Evolutionary conservation across 768 basidiomycete genomes (phyloP).

Genomic region (Trametes gibbosa): DNA sequence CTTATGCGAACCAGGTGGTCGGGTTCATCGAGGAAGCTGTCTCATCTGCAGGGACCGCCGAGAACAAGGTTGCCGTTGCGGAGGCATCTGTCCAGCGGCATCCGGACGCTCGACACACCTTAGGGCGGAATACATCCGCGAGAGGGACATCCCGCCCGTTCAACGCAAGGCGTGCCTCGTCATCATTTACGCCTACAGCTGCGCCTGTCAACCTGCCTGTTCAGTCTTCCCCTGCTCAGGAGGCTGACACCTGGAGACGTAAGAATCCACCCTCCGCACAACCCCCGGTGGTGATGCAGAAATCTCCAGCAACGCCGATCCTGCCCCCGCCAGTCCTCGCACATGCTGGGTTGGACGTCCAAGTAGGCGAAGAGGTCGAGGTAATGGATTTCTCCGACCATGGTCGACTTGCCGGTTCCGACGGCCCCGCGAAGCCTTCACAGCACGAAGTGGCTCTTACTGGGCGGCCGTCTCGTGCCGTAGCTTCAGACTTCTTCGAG

Average conservation of each 20-base stretch:
- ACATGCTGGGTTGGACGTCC: slow-evolving; percentile 39
- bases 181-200: slow-evolving; percentile 12
- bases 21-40: slow-evolving; percentile 49
- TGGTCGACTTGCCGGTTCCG: slow-evolving; percentile 60
- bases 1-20: slow-evolving; percentile 36
- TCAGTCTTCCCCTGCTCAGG: slow-evolving; percentile 33
- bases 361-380: slow-evolving; percentile 62
- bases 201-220: background rate
- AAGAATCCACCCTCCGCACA: slow-evolving; percentile 41
- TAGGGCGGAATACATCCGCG: slow-evolving; percentile 35
- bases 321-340: slow-evolving; percentile 30
- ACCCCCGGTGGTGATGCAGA: slow-evolving; percentile 32
- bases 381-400: slow-evolving; percentile 81
- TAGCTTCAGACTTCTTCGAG: slow-evolving; percentile 76
- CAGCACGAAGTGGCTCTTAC: slow-evolving; percentile 23
- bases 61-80: background rate
- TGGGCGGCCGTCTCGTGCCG: slow-evolving; percentile 42
- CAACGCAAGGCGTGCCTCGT: slow-evolving; percentile 22
- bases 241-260: slow-evolving; percentile 66
- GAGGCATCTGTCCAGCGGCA: slow-evolving; percentile 4
- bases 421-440: slow-evolving; percentile 36
- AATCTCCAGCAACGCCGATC: slow-evolving; percentile 24
- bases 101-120: slow-evolving; percentile 1
- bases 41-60: slow-evolving; percentile 20
- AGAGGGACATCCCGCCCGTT: slow-evolving; percentile 30